Percentiles rank a stretch among this genome's conserved stretches.
These are phyloP conservation scores for Coemansia sp. DNA, from an alignment of 192 early-diverging fungal genomes.

Conservation along the genomic window DNA sequence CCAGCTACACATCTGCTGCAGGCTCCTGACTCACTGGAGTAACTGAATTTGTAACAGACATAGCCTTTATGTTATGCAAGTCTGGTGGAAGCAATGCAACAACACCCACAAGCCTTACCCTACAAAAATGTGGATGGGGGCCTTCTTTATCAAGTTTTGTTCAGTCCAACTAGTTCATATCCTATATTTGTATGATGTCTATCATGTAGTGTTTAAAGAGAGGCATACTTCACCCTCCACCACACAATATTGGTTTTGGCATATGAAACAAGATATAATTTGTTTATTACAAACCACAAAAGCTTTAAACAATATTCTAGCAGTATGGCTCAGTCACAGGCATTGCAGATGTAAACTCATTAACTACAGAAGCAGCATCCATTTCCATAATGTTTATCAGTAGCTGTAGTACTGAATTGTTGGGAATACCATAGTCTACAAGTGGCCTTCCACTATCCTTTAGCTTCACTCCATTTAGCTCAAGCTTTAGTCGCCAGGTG, in stretches of 20 bases:
- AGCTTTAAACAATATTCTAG: not conserved
- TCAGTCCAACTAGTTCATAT: no score
- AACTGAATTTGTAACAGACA: not conserved
- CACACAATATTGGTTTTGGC: no score
- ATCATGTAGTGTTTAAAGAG: no score
- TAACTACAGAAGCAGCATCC: not conserved
- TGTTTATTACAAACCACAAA: not conserved
- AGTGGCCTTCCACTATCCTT: not conserved
- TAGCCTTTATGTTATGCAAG: no score
- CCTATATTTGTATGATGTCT: no score
- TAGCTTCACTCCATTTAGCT: not conserved
- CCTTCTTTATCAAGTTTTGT: no score
- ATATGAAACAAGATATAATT: not conserved
- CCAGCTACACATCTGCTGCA: no score
- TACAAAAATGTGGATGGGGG: no score
- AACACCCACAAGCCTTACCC: no score
- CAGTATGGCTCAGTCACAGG: not conserved
- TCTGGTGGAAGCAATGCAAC: no score
- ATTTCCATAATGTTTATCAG: not conserved
- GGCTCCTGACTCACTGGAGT: not conserved
- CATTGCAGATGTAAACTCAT: conserved; percentile 6
- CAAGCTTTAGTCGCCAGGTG: not conserved
- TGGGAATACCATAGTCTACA: not conserved
- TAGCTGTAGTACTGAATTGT: not conserved
- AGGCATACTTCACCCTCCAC: no score